These are phyloP conservation scores for Chytriomyces confervae DNA, from an alignment of 192 early-diverging fungal species.

Conservation along the genomic window DNA sequence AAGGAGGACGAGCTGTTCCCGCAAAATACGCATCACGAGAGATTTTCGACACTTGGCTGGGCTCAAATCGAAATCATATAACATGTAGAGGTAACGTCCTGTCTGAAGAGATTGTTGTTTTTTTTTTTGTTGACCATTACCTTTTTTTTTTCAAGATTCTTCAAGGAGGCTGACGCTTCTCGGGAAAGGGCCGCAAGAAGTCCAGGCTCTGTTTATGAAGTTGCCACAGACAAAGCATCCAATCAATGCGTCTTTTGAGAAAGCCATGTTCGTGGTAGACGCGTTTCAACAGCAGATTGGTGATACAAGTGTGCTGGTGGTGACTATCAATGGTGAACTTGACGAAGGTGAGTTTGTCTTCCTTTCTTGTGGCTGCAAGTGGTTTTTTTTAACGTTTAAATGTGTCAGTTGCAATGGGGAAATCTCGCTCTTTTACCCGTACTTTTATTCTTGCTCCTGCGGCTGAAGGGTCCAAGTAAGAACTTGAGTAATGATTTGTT, in stretches of 20 bases:
- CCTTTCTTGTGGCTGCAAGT: not conserved
- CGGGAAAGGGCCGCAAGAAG: constrained; percentile 14
- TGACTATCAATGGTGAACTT: constrained; percentile 51
- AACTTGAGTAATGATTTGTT: constrained; percentile 13
- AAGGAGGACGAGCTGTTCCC: not conserved
- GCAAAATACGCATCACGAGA: not conserved
- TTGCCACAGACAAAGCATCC: constrained; percentile 34
- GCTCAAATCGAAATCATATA: constrained; percentile 34
- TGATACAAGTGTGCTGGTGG: constrained; percentile 20
- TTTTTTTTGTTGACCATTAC: too few relatives aligned
- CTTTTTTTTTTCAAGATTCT: not conserved
- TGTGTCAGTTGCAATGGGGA: constrained; percentile 17
- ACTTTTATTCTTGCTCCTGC: constrained; percentile 52
- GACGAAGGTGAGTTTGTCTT: constrained; percentile 36
- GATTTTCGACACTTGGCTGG: constrained; percentile 42
- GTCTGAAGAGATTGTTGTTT: too few relatives aligned
- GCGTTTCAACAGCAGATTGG: constrained; percentile 33
- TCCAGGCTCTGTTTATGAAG: constrained; percentile 2
- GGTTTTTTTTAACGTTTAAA: not conserved
- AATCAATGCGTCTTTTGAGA: constrained; percentile 32
- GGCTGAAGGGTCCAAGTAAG: constrained; percentile 34
- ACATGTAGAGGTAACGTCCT: constrained; percentile 9
- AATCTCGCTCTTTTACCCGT: constrained; percentile 41
- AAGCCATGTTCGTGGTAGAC: constrained; percentile 20
- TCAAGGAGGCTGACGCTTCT: constrained; percentile 15